Evolutionary conservation across 23 red algal genomes (phyloP).

Genomic region (Gracilariopsis chorda): DNA sequence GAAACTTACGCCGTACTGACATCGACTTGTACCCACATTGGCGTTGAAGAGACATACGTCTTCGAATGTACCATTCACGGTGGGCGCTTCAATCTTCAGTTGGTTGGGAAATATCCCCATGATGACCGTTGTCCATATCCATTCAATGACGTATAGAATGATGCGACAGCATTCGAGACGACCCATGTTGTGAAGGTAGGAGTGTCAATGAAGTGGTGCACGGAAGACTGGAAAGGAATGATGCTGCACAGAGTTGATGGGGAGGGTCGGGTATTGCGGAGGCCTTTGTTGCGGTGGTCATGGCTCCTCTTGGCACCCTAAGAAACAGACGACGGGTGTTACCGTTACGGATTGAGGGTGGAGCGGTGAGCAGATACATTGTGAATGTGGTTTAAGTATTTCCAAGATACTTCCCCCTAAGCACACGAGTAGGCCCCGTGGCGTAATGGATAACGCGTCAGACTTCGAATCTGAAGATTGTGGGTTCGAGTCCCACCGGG

Average conservation of each 20-base stretch:
- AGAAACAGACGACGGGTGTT: background rate
- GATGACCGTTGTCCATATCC: conserved; percentile 58
- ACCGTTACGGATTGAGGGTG: background rate
- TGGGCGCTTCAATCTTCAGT: background rate
- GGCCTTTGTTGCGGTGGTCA: too few species aligned
- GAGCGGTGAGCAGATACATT: background rate
- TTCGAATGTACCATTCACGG: background rate
- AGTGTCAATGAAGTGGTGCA: too few species aligned
- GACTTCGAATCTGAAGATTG: conserved; percentile 95
- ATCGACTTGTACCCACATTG: conserved; percentile 34
- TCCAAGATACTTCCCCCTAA: background rate
- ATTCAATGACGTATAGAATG: conserved; percentile 44
- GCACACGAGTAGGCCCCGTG: conserved; percentile 33
- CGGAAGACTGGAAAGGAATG: too few species aligned
- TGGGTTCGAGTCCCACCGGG: conserved; percentile 92
- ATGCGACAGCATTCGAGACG: conserved; percentile 44
- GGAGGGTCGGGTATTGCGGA: too few species aligned
- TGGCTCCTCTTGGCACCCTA: too few species aligned
- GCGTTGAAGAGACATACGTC: conserved; percentile 47
- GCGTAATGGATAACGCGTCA: conserved; percentile 93
- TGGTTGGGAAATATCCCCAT: conserved; percentile 37
- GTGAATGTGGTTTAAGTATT: background rate
- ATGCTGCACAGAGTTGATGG: too few species aligned
- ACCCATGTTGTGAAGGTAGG: conserved; percentile 30
- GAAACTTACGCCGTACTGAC: conserved; percentile 47